Percentiles rank a stretch among this genome's conserved stretches.
phyloP scores from a whole-genome alignment of 768 basidiomycete genomes.

The Gautieria morchelliformis region DNA sequence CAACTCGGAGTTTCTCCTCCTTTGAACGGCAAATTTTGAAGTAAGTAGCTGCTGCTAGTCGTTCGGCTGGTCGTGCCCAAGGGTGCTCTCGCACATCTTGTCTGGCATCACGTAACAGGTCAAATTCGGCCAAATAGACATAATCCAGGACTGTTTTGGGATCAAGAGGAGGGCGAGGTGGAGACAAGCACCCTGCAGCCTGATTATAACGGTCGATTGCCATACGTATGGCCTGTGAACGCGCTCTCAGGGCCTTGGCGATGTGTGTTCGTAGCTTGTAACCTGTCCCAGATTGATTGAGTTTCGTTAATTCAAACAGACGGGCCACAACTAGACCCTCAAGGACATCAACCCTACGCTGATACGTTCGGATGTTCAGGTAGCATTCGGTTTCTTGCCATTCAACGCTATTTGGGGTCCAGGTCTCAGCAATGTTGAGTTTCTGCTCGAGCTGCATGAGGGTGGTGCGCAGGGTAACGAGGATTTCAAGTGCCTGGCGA shows the following conservation, averaged over 20 bases:
- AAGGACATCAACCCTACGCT: slow-evolving; percentile 18
- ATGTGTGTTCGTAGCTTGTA: slow-evolving; percentile 27
- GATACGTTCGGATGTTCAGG: slow-evolving; percentile 11
- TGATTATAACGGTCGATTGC: slow-evolving; percentile 24
- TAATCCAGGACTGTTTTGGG: slow-evolving; percentile 19
- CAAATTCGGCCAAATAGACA: slow-evolving; percentile 22
- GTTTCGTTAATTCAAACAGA: slow-evolving; percentile 22
- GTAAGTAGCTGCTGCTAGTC: slow-evolving; percentile 16
- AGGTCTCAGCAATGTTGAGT: slow-evolving; percentile 9
- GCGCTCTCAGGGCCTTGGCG: slow-evolving; percentile 20
- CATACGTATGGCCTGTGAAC: slow-evolving; percentile 15
- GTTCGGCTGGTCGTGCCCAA: slow-evolving; percentile 18
- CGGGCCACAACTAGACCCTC: slow-evolving; percentile 22
- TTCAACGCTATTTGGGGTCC: slow-evolving; percentile 9
- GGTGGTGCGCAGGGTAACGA: not conserved
- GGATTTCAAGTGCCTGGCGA: not conserved
- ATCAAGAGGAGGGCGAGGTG: slow-evolving; percentile 16
- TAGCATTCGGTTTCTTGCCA: slow-evolving; percentile 8
- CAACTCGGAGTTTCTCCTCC: slow-evolving; percentile 18
- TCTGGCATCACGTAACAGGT: slow-evolving; percentile 19
- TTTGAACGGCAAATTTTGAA: slow-evolving; percentile 14
- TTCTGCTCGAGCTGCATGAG: not conserved
- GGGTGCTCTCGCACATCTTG: slow-evolving; percentile 16
- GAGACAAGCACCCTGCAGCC: slow-evolving; percentile 16
- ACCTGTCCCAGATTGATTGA: slow-evolving; percentile 18